Percentiles rank a stretch among this genome's conserved stretches.
Conservation (phyloP, 306 rosid species). For the Abrus precatorius region DNA sequence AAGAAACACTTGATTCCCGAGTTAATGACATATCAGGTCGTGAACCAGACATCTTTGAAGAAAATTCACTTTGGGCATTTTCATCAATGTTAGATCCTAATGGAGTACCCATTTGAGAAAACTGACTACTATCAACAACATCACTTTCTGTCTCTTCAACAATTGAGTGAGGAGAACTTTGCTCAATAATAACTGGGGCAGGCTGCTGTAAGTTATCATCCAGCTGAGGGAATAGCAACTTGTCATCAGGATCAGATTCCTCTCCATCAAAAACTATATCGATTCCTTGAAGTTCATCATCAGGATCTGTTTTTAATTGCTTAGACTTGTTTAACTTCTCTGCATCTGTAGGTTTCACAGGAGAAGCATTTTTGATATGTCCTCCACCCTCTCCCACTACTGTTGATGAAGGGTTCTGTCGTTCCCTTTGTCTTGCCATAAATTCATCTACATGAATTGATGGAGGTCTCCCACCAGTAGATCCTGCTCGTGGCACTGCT, state of each 20-base stretch:
- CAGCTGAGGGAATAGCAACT: conserved; percentile 90
- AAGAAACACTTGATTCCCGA: conserved; percentile 89
- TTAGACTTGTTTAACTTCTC: conserved; percentile 85
- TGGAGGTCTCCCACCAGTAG: conserved; percentile 97
- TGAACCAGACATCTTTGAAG: conserved; percentile 90
- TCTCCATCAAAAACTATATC: conserved; percentile 97
- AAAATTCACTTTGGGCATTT: conserved; percentile 81
- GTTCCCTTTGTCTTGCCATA: conserved; percentile 99
- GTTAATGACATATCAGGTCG: conserved; percentile 77
- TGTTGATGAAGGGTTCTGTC: conserved; percentile 80
- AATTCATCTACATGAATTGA: conserved; percentile 98
- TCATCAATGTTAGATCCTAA: conserved; percentile 78
- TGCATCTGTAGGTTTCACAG: conserved; percentile 57
- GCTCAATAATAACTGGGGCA: conserved; percentile 75
- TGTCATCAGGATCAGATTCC: conserved; percentile 93
- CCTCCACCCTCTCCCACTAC: conserved; percentile 76
- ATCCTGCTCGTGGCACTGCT: conserved; percentile 82
- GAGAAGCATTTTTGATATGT: conserved; percentile 69
- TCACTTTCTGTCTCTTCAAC: conserved; percentile 97
- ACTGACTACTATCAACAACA: conserved; percentile 71
- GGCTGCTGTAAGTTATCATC: conserved; percentile 89
- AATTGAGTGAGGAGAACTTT: conserved; percentile 93
- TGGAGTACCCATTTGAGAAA: conserved; percentile 77
- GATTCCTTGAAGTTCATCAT: conserved; percentile 97
- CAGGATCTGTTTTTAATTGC: conserved; percentile 83